These are phyloP conservation scores for Ophiosphaerella herpotricha DNA, from an alignment of 2,329 filamentous ascomycete genomes.

Conservation along the genomic window DNA sequence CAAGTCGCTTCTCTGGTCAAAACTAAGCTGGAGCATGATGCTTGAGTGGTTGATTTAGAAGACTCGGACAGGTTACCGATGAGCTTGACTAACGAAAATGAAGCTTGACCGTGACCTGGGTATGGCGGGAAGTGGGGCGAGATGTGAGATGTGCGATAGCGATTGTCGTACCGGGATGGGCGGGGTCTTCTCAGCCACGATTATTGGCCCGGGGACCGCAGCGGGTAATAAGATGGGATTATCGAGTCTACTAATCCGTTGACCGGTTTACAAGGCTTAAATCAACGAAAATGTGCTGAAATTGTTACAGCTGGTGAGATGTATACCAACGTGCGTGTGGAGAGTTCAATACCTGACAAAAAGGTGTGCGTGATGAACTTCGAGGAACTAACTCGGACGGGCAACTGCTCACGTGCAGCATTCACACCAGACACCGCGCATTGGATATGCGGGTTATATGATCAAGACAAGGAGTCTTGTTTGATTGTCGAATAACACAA, in stretches of 20 bases:
- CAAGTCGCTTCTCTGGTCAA: background rate
- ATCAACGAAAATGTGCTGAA: background rate
- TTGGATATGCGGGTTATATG: too few species aligned
- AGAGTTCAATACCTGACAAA: too few species aligned
- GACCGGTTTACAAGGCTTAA: constrained; percentile 1
- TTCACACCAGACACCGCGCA: too few species aligned
- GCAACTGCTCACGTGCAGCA: too few species aligned
- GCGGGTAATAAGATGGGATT: background rate
- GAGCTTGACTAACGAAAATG: constrained; percentile 1
- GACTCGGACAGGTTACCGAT: background rate
- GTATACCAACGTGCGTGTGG: too few species aligned
- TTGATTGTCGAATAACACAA: too few species aligned
- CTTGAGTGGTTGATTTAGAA: background rate
- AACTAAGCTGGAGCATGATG: background rate
- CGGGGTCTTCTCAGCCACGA: constrained; percentile 5
- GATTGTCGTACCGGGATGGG: background rate
- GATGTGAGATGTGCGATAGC: background rate
- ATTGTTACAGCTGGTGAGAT: background rate
- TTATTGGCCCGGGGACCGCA: background rate
- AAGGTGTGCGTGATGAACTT: too few species aligned
- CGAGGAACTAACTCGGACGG: too few species aligned
- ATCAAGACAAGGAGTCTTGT: too few species aligned
- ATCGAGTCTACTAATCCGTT: background rate
- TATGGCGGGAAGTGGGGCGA: background rate
- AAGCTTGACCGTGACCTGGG: constrained; percentile 5